phyloP scores from a whole-genome alignment of 495 filamentous ascomycete species.

The Glonium stellatum region DNA sequence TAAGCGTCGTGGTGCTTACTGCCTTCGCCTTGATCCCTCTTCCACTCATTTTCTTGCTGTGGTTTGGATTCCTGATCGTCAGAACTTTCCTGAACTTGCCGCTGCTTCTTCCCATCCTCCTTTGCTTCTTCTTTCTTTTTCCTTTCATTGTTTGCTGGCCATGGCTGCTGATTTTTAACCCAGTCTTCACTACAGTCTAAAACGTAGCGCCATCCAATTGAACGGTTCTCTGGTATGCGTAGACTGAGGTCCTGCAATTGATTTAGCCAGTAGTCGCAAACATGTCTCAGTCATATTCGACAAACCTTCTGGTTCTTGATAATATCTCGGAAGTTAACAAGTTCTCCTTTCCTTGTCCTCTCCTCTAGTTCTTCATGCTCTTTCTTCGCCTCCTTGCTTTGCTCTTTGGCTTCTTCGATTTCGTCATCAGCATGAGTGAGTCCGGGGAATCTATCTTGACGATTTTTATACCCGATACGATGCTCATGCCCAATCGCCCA shows the following conservation, averaged over 20 bases:
- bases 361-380: slow-evolving; percentile 7
- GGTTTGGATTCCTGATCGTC: too few relatives aligned
- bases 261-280: neutral
- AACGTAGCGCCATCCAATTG: slow-evolving; percentile 21
- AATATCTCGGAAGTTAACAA: slow-evolving; percentile 8
- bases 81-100: too few relatives aligned
- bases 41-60: too few relatives aligned
- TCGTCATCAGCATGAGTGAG: slow-evolving; percentile 25
- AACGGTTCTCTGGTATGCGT: slow-evolving; percentile 12
- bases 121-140: too few relatives aligned
- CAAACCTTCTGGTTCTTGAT: too few relatives aligned
- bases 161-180: too few relatives aligned
- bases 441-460: slow-evolving; percentile 16
- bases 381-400: slow-evolving; percentile 3
- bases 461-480: slow-evolving; percentile 19
- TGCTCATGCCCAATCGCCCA: slow-evolving; percentile 22
- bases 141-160: too few relatives aligned
- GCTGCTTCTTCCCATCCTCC: too few relatives aligned
- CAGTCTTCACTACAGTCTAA: too few relatives aligned
- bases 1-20: too few relatives aligned
- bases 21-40: too few relatives aligned
- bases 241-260: slow-evolving; percentile 10
- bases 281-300: too few relatives aligned
- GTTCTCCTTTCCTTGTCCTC: slow-evolving; percentile 7
- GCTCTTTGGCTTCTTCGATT: neutral